phyloP scores from a whole-genome alignment of 495 filamentous ascomycete genomes.

The Hyaloscypha bicolor region DNA sequence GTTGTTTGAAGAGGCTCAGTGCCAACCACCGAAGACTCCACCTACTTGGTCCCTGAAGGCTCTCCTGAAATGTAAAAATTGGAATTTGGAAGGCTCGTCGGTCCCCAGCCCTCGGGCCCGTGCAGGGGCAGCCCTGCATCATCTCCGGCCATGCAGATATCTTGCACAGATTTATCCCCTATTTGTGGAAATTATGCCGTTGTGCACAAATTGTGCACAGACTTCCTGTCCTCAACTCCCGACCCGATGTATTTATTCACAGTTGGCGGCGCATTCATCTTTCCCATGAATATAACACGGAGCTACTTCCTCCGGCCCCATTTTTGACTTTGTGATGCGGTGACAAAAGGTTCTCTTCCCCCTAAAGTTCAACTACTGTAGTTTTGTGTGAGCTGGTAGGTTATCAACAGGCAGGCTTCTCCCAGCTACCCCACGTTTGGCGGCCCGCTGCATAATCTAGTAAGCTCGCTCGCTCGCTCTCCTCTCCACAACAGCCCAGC shows the following conservation, averaged over 20 bases:
- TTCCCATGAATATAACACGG: neutral
- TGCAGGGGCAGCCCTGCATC: too few relatives aligned
- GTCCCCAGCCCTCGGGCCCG: too few relatives aligned
- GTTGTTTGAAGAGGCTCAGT: too few relatives aligned
- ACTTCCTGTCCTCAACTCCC: neutral
- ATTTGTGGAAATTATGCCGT: neutral
- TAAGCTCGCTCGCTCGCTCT: neutral
- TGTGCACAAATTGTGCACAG: too few relatives aligned
- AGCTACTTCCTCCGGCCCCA: neutral
- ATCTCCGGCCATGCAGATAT: too few relatives aligned
- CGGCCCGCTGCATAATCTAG: neutral
- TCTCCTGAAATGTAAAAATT: too few relatives aligned
- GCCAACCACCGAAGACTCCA: too few relatives aligned
- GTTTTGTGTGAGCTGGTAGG: neutral
- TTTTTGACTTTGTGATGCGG: neutral
- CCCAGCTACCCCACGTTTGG: neutral
- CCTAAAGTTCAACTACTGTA: neutral
- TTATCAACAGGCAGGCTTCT: neutral
- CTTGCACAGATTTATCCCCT: too few relatives aligned
- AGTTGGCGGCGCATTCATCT: neutral
- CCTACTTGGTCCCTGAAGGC: too few relatives aligned
- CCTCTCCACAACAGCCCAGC: too few relatives aligned
- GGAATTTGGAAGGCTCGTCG: too few relatives aligned
- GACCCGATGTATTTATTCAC: neutral
- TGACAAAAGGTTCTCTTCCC: neutral